Base-by-base conservation (phyloP, 768 basidiomycete genomes). In the Tylopilus sp. region DNA sequence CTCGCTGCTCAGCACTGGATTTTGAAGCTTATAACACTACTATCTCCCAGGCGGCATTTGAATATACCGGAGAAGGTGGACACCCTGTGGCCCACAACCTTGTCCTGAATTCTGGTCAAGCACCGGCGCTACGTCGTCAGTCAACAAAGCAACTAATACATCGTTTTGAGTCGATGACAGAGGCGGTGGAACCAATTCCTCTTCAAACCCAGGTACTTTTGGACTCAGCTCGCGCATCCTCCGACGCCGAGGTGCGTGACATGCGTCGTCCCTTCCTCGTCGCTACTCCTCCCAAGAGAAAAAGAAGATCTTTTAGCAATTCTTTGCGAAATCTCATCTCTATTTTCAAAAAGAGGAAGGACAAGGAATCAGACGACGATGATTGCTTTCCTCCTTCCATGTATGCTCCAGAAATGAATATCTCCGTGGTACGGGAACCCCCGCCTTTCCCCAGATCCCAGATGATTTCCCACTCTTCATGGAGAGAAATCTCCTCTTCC, bases 241-340 rank as follows among this genome's bases (percentile, higher is more conserved):
- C 55, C 13, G 55, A 50, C 30, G 38, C 41, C 31, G 48, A 53
- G 25, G 48, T 57, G 44, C 59, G 50, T 43, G 55, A 53, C 28
- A 26, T 40, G 22, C 31, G 47, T 18, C 58, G 44, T 50, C 56
- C 55, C 39, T 64, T 59, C 40, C 58, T 57, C 40, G 35, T 53
- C 8, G 45, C 60, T 25, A 49, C 40, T 8, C 40, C 60, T 13
- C 66, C 69, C 57, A 76, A 74, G 51, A 75, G 71, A 52, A 82
- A 77, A 61, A 67, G 65, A 44, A 65, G 69, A 9, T 85, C 81
- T 5, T 69, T 88, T 44, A 78, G 83, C 21, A 80, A 79, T 63
- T 86, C 85, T 17, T 69, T 88, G 55, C 76, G 79, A 36, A 86
- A 81, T 57, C 63, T 87, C 26, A 69, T 88, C 40, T 78, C 82